phyloP scores from a whole-genome alignment of 2,329 filamentous ascomycete genomes.

The Talaromyces sp. region DNA sequence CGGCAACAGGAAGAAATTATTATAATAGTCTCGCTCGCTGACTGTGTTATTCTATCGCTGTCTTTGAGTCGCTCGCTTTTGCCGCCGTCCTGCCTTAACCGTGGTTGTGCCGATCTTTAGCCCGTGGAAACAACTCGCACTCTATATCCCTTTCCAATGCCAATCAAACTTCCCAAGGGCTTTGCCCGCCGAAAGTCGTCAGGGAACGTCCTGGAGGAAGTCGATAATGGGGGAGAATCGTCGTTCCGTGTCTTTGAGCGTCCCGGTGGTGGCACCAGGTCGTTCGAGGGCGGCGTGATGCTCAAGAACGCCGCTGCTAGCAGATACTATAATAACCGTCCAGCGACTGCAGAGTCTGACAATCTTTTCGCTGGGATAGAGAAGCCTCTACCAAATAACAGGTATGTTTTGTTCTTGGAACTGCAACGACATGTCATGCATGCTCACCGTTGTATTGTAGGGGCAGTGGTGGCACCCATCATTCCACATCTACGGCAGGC shows the following conservation, averaged over 20 bases:
- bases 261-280: conserved; percentile 38
- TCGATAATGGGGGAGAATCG: conserved; percentile 33
- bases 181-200: conserved; percentile 52
- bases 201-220: conserved; percentile 48
- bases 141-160: conserved; percentile 34
- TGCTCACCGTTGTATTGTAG: conserved; percentile 27
- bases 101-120: not conserved
- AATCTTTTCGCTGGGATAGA: conserved; percentile 34
- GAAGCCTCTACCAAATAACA: conserved; percentile 27
- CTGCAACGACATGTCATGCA: conserved; percentile 7
- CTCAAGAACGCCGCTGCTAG: conserved; percentile 29
- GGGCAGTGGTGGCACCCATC: conserved; percentile 45
- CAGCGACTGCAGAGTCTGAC: conserved; percentile 30
- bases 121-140: not conserved
- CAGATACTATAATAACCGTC: conserved; percentile 25
- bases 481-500: conserved; percentile 41
- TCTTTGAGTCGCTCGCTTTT: not conserved
- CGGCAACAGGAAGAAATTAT: not conserved
- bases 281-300: conserved; percentile 36
- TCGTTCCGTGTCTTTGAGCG: conserved; percentile 54
- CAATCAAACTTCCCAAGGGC: conserved; percentile 51
- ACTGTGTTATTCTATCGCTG: not conserved
- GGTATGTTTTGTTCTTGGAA: conserved; percentile 17
- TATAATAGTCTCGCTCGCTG: not conserved
- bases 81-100: not conserved